Conservation (phyloP, 192 early-diverging fungal species). For the Dissophora globulifera region DNA sequence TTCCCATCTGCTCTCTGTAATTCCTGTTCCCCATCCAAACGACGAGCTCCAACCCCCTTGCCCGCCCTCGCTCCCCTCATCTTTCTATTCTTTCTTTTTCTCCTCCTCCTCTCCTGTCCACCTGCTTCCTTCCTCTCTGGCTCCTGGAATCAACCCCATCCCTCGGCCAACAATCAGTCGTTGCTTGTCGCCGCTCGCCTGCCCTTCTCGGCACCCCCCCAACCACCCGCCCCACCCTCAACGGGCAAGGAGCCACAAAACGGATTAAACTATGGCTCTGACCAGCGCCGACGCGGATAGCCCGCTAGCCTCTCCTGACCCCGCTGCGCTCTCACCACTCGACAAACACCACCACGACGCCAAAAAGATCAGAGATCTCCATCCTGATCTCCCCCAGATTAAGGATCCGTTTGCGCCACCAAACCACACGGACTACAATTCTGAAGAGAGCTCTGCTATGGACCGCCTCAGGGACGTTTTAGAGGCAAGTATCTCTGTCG, state of each 20-base stretch:
- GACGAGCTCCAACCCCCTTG: too few species aligned
- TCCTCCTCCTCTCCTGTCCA: not conserved
- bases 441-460: not conserved
- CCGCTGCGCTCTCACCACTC: not conserved
- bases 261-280: not conserved
- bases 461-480: not conserved
- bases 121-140: not conserved
- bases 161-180: too few species aligned
- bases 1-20: slow-evolving; percentile 4
- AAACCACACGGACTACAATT: not conserved
- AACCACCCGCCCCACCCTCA: too few species aligned
- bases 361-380: not conserved
- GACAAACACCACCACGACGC: not conserved
- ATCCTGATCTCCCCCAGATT: not conserved
- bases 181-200: too few species aligned
- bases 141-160: too few species aligned
- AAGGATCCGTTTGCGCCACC: slow-evolving; percentile 4
- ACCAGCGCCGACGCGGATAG: not conserved
- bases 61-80: not conserved
- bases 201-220: too few species aligned
- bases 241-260: not conserved
- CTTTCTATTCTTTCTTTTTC: not conserved
- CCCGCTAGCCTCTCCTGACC: not conserved
- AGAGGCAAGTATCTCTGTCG: too few species aligned
- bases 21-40: not conserved